Base-by-base conservation (phyloP, 2,329 filamentous ascomycete genomes). In the Ophiostoma quercus region DNA sequence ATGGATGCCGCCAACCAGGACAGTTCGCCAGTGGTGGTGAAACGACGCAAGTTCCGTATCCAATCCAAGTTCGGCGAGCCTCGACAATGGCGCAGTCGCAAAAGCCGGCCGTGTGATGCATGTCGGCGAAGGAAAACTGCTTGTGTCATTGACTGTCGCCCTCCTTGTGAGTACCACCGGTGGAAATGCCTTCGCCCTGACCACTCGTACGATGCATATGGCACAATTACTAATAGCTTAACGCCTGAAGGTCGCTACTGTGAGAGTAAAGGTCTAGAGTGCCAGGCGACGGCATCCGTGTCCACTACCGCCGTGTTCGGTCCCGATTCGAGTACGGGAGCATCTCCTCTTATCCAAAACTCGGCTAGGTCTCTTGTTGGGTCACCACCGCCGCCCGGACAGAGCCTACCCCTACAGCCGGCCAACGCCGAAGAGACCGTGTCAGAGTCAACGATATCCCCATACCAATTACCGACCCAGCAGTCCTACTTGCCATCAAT, bases 1-100 rank as follows among this genome's bases (percentile, higher is more conserved):
- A 66, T 66, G 63, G 63, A 66, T 12, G 12, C 63, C 32, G 12
- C 19, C 19, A 12, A 12, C n/a, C 19, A 66, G 63, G 6, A 51
- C 11, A 11, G 8, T 73, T 82, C 39, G 67, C 82, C 25, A 74
- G 79, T 68, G 79, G 76, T 6, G 14, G 34, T 29, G 1, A 70
- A 76, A 74, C 63, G 69, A 54, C 71, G 72, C 67, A 67, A 51
- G 41, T 73, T 71, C 60, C 69, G 66, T 37, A 73, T 73, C 66
- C 67, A 69, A 57, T 72, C 71, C 25, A 67, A 66, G 19, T 73
- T 73, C 63, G 72, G 72, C 19, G 25, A 47, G 32, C 41, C 71
- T 11, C 69, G 72, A 14, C 69, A 73, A 47, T 72, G 71, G 72
- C 67, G 72, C 7, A 73, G 72, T 41, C 67, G 72, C 14, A 73